Evolutionary conservation across 2,329 filamentous ascomycete genomes (phyloP), one percentile per base, ranked within the genome.

Genomic region (Calonectria henricotiae): DNA sequence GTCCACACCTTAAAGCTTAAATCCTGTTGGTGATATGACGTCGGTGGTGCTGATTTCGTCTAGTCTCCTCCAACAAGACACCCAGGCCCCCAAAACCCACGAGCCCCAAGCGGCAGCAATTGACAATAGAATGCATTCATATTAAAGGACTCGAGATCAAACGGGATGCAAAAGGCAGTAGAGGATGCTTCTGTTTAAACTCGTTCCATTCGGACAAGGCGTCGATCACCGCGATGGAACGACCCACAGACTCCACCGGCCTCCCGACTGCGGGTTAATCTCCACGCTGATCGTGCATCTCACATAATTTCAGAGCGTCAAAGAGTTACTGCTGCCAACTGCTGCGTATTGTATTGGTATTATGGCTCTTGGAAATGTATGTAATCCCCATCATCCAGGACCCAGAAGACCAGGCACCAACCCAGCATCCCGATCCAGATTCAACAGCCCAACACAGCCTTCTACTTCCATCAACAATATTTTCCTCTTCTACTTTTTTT

Each of bases 161-260:
- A 6, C 20, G 5, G 20, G 9, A 58, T 25, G 17, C 17, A 37
- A 27, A 9, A 9, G 1, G 23, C 32, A 15, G 15, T 17, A 2
- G 11, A 35, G 3, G 23, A 27, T 17, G 12, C 5, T 35, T 58
- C n/a, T 58, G 7, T 17, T 55, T 30, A 55, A 15, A 11, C 51
- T 15, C 13, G 27, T 30, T 30, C 4, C 27, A 30, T 30, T 30
- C 49, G 17, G 17, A 17, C 20, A 55, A 23, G 49, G 20, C 49
- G 30, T 55, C 51, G 32, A 37, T 55, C 32, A 37, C n/a, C 11
- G 32, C n/a, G n/a, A 55, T 37, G n/a, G 11, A 27, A 15, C 23
- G 51, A 55, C 32, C 51, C 51, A 55, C 51, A 39, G 51, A 39
- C 35, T 32, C 35, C 51, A 25, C 51, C 8, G 51, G 39, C 39